Conservation (phyloP, 1,139 yeast species). For the Sugiyamaella paludigena region DNA sequence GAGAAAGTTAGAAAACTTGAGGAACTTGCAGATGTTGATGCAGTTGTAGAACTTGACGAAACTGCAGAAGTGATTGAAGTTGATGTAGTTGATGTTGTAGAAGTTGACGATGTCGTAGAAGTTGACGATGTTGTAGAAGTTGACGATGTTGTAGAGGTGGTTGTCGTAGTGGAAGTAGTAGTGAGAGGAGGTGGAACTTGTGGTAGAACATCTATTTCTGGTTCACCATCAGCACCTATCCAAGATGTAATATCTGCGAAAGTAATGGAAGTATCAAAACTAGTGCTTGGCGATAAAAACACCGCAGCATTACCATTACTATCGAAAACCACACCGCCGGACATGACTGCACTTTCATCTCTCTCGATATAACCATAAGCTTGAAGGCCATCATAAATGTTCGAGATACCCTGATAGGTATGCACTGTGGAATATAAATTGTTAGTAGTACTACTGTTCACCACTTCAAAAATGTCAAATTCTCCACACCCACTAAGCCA, state of each 20-base stretch:
- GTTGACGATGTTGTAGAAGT: too few relatives aligned
- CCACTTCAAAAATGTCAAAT: conserved; percentile 83
- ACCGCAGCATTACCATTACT: conserved; percentile 55
- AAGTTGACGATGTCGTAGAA: too few relatives aligned
- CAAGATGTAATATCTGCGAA: conserved; percentile 4
- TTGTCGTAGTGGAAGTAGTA: too few relatives aligned
- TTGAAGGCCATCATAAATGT: conserved; percentile 58
- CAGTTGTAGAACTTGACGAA: too few relatives aligned
- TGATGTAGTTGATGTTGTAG: too few relatives aligned
- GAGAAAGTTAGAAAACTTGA: too few relatives aligned
- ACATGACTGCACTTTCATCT: conserved; percentile 71
- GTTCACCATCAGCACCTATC: neutral
- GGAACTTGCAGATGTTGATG: too few relatives aligned
- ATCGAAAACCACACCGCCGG: conserved; percentile 85
- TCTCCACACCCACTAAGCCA: conserved; percentile 98
- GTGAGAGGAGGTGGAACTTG: too few relatives aligned
- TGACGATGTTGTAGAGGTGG: too few relatives aligned
- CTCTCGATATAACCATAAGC: conserved; percentile 83
- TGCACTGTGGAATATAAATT: conserved; percentile 77
- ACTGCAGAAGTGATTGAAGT: too few relatives aligned
- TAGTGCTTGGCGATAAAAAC: conserved; percentile 56
- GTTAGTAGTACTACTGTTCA: conserved; percentile 65
- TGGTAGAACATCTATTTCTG: too few relatives aligned
- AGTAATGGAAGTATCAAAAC: conserved; percentile 39
- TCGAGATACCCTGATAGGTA: conserved; percentile 67